These are phyloP conservation scores for Ceratocystiopsis brevicomis DNA, from an alignment of 2,329 filamentous ascomycete genomes.

Conservation along the genomic window DNA sequence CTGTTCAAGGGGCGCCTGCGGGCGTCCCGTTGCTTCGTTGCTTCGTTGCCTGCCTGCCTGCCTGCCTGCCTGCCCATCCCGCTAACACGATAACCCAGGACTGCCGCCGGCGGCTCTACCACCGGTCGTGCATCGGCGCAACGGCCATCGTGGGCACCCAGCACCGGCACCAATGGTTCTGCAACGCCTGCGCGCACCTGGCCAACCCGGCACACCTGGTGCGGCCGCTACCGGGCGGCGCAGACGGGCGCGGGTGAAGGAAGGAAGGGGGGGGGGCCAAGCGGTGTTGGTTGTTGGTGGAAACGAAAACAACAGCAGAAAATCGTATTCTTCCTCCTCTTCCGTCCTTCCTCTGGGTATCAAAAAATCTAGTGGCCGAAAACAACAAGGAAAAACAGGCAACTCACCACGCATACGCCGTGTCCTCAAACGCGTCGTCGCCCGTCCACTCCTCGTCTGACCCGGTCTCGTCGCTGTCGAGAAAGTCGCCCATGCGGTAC, in stretches of 20 bases:
- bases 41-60: no score
- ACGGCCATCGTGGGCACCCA: conserved; percentile 18
- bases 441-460: conserved; percentile 34
- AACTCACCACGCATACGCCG: conserved; percentile 9
- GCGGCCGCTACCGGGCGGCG: background rate
- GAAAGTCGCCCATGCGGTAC: conserved; percentile 53
- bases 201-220: conserved; percentile 1
- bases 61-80: no score
- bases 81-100: conserved; percentile 14
- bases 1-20: no score
- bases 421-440: conserved; percentile 10
- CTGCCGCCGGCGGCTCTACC: conserved; percentile 27
- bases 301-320: no score
- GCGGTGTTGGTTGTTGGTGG: no score
- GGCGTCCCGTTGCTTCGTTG: no score
- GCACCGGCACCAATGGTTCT: conserved; percentile 17
- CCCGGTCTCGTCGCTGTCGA: conserved; percentile 35
- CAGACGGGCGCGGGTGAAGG: no score
- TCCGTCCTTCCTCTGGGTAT: no score
- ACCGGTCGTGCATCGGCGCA: conserved; percentile 25
- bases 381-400: no score
- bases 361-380: no score
- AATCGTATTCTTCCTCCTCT: no score
- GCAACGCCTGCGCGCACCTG: conserved; percentile 21
- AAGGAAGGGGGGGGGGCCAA: no score